Base-by-base conservation (phyloP, 1,139 yeast genomes). In the Sugiyamaella japonica region DNA sequence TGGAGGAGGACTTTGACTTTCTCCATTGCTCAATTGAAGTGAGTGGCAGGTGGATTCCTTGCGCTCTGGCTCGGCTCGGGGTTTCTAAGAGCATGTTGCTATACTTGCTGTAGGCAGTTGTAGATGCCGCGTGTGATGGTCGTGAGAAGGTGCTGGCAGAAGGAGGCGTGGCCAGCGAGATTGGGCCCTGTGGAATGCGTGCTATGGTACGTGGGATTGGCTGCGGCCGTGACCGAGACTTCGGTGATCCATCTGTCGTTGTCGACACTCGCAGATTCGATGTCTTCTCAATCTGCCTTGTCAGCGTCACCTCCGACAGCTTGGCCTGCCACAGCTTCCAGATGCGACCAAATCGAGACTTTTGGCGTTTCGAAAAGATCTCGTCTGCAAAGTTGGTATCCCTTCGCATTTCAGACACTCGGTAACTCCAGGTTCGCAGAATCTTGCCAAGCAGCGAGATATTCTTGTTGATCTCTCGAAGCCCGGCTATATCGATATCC, bases 261-360 rank as follows among this genome's bases (percentile, higher is more conserved):
- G 9, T 17, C 3, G 6, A 17, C 25, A 7, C 23, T 6, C 25
- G 13, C 20, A 6, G 38, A 1, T 29, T 31, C 10, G 17, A 2
- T 16, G 12, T 16, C 37, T 23, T 17, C 15, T n/a, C 48, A 31
- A 45, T 9, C 25, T 45, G 49, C 10, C 42, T 31, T 29, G 17
- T 45, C 15, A 45, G 34, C 7, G 23, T n/a, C 7, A 16, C 12
- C n/a, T 45, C 49, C n/a, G 43, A 38, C 15, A 13, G 40, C 39
- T 55, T 60, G 7, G 62, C 59, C 8, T 53, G 50, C 69, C 70
- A 66, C 13, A 48, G 55, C 38, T 63, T 53, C 64, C 66, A 66
- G 0, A 57, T 29, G 12, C 56, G 53, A 20, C 63, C 56, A 46
- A 64, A 60, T 38, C 63, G 56, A 13, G 56, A 56, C 6, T 46